Conservation (phyloP, 257 asterid genomes). For the Mentha longifolia region DNA sequence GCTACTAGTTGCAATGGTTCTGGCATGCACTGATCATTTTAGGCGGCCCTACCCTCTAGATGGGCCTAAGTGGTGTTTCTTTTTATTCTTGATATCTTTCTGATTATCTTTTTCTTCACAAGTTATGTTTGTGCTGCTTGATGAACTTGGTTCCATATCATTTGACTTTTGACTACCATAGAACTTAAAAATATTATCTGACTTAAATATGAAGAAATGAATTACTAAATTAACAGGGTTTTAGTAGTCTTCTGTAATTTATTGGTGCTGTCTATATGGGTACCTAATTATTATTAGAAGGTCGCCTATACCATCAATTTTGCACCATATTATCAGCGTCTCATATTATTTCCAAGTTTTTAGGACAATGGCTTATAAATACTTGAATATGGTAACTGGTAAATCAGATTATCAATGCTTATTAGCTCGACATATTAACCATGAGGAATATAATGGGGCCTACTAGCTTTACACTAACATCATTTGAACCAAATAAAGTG, state of each 20-base stretch:
- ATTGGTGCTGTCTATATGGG: not conserved
- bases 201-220: not conserved
- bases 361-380: not conserved
- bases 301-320: not conserved
- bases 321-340: not conserved
- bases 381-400: not conserved
- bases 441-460: not conserved
- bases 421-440: not conserved
- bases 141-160: not conserved
- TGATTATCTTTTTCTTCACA: not conserved
- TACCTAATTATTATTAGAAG: not conserved
- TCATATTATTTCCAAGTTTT: not conserved
- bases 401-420: constrained; percentile 7
- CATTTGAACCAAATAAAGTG: not conserved
- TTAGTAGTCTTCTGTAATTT: not conserved
- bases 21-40: not conserved
- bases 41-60: not conserved
- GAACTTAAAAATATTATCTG: not conserved
- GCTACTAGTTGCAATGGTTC: not conserved
- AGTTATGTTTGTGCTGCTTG: not conserved
- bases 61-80: not conserved
- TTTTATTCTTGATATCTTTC: not conserved
- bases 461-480: not conserved
- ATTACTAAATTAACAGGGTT: not conserved
- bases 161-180: not conserved